Conservation (phyloP, 805 yeast genomes). For the Nakazawaea peltata region DNA sequence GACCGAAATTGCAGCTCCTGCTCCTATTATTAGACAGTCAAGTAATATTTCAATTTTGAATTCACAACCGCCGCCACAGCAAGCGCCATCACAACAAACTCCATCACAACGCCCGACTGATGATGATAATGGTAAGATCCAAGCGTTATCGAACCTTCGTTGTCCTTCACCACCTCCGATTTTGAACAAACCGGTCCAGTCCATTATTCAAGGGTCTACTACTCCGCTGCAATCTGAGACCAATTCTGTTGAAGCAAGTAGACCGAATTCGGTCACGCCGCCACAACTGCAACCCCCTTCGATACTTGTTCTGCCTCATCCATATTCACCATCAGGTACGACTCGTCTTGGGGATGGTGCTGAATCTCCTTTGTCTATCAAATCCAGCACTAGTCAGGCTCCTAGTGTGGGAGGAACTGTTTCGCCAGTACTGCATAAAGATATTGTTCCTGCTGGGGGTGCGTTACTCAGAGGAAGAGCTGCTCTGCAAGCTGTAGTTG, state of each 20-base stretch:
- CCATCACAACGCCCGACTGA: neutral
- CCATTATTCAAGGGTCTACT: conserved; percentile 3
- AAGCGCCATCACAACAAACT: neutral
- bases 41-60: neutral
- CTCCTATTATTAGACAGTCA: conserved; percentile 1
- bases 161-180: conserved; percentile 76
- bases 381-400: neutral
- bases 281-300: conserved; percentile 10
- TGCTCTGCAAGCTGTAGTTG: conserved; percentile 29
- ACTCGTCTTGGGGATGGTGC: too few species aligned
- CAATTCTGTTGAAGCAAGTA: conserved; percentile 5
- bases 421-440: conserved; percentile 12
- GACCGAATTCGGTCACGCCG: conserved; percentile 13
- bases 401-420: neutral
- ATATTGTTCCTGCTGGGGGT: conserved; percentile 38
- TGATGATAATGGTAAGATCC: conserved; percentile 32
- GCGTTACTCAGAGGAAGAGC: conserved; percentile 31
- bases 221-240: conserved; percentile 18
- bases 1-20: conserved; percentile 1
- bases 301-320: conserved; percentile 7
- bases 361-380: conserved; percentile 6
- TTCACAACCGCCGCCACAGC: neutral
- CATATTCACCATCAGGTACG: conserved; percentile 2
- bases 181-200: conserved; percentile 17
- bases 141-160: conserved; percentile 48